phyloP scores from a whole-genome alignment of 495 filamentous ascomycete genomes.

The Aspergillus sclerotiicarbonarius region DNA sequence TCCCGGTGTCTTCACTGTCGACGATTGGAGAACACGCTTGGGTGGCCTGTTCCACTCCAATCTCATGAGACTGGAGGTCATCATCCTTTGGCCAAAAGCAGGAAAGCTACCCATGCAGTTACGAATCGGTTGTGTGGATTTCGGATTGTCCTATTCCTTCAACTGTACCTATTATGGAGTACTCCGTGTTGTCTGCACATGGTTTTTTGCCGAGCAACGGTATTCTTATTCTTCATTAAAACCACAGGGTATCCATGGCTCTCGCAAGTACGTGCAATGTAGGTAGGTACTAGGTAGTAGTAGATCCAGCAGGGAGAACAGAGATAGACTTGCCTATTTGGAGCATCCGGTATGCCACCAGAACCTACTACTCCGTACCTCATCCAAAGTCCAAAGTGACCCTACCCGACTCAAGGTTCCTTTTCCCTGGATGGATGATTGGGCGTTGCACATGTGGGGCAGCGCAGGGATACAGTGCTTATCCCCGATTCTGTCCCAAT shows the following conservation, averaged over 20 bases:
- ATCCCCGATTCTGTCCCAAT: conserved; percentile 18
- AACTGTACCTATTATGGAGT: conserved; percentile 5
- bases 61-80: not conserved
- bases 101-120: not conserved
- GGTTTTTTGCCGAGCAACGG: not conserved
- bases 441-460: conserved; percentile 22
- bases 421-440: conserved; percentile 16
- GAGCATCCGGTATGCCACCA: not conserved
- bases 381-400: not conserved
- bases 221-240: too few species aligned
- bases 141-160: not conserved
- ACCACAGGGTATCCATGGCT: too few species aligned
- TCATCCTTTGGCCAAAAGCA: not conserved
- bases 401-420: conserved; percentile 1
- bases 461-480: conserved; percentile 31
- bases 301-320: too few species aligned
- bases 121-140: not conserved
- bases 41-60: not conserved
- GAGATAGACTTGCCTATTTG: too few species aligned
- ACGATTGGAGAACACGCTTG: not conserved
- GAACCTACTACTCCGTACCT: not conserved
- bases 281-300: too few species aligned
- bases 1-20: not conserved
- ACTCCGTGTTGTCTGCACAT: too few species aligned
- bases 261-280: too few species aligned